Evolutionary conservation across 1,139 yeast species (phyloP), one percentile per base, ranked within the genome.

Genomic region (Trichomonascaceae sp.): DNA sequence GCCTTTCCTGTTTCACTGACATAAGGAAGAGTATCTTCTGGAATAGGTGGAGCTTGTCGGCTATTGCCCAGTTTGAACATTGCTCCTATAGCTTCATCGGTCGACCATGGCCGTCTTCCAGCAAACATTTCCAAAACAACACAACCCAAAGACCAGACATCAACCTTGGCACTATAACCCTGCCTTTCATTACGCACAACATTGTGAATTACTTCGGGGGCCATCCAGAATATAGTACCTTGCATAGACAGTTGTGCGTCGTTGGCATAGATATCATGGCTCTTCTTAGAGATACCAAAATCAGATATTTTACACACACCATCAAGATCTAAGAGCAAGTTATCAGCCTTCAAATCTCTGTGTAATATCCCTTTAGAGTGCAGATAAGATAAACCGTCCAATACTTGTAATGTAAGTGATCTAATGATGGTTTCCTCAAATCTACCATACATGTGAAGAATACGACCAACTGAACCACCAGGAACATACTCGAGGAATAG

Each of bases 181-280:
- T 86, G 96, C 61, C 85, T 87, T 54, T 83, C 85, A 63, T 86
- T 87, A 63, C 80, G 84, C 4, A 82, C 83, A 43, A 82, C 83
- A 61, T 84, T 84, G 66, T 87, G 89, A 55, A 95, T 90, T 57
- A 95, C 96, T 68, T 95, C 99, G 0, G 99, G 99, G 0, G 99
- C 99, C 99, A 95, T 95, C 99, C 99, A 95, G 68, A 91, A 95
- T 1, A 95, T 91, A 0, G 99, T 91, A 19, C 99, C 99, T 70
- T 95, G 96, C 93, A 86, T 87, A 13, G 98, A 91, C 96, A 91
- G 88, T 56, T 89, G 96, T 1, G 96, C 91, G 63, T 88, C 85
- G 66, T 93, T 91, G 24, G 87, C 84, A 68, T 93, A 93, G 45
- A 93, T 88, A 66, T 93, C 49, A n/a, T 74, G 63, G 53, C 96